Evolutionary conservation across 2,329 filamentous ascomycete species (phyloP).

Genomic region (Exserohilum rostratum): DNA sequence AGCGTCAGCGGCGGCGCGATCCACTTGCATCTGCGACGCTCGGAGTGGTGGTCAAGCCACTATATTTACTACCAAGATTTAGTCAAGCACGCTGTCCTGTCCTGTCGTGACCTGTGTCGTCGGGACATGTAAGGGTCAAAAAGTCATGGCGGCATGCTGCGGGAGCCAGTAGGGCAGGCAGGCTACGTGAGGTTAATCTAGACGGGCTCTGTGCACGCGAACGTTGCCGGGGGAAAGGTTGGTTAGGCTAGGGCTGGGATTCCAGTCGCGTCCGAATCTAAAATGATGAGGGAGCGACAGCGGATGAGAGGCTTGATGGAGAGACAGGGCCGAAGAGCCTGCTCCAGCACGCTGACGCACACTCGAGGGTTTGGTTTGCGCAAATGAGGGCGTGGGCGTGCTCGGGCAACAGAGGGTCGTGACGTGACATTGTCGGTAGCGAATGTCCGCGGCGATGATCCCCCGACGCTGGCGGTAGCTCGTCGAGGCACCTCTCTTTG

Average conservation of each 20-base stretch:
- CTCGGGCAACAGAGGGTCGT: conserved; percentile 7
- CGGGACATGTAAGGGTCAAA: conserved; percentile 24
- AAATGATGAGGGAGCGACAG: conserved; percentile 29
- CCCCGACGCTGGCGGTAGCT: conserved; percentile 11
- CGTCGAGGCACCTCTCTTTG: conserved; percentile 7
- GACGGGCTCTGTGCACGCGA: conserved; percentile 37
- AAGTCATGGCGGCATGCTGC: conserved; percentile 20
- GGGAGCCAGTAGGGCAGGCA: conserved; percentile 14
- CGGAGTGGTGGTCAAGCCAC: conserved; percentile 14
- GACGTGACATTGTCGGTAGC: conserved; percentile 14
- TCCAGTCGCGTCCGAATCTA: conserved; percentile 24
- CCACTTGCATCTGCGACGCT: conserved; percentile 18
- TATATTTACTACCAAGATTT: background rate
- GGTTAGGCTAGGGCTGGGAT: conserved; percentile 29
- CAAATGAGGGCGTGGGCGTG: conserved; percentile 12
- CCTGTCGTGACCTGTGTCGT: background rate
- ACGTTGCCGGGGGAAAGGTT: conserved; percentile 35
- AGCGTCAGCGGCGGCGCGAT: conserved; percentile 31
- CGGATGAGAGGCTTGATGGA: conserved; percentile 23
- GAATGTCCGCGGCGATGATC: conserved; percentile 14
- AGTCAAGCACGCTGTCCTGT: background rate
- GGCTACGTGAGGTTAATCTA: conserved; percentile 33
- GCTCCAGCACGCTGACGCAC: conserved; percentile 27
- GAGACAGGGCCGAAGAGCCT: conserved; percentile 34
- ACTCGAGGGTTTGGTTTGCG: conserved; percentile 16